Conservation (phyloP, 2,329 filamentous ascomycete species). For the Aspergillus costaricaensis region DNA sequence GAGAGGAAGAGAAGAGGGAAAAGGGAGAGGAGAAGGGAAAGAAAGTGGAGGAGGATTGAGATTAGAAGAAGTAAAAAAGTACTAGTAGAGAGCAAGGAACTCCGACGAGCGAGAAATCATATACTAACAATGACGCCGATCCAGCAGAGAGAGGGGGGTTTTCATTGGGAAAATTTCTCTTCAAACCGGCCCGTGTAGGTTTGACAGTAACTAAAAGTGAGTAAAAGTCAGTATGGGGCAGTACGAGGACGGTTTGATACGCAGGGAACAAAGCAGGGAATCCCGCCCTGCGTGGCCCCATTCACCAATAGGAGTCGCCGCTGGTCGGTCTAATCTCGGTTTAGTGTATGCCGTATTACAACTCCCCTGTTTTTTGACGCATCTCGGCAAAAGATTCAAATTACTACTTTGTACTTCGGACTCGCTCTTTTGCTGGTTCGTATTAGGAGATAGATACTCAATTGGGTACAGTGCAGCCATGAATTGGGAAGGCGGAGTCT, state of each 20-base stretch:
- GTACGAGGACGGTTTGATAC: not conserved
- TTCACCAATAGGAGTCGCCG: not conserved
- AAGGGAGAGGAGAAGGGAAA: slow-evolving; percentile 1
- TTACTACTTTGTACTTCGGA: not conserved
- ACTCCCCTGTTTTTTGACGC: not conserved
- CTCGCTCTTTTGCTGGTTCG: not conserved
- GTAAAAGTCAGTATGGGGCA: not conserved
- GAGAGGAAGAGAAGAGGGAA: not conserved
- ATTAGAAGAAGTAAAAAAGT: not conserved
- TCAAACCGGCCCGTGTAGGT: not conserved
- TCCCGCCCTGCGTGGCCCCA: not conserved
- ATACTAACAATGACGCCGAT: slow-evolving; percentile 8
- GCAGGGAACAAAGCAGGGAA: slow-evolving; percentile 5
- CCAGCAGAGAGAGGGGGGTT: not conserved
- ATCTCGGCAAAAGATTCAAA: not conserved
- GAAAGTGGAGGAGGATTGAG: not conserved
- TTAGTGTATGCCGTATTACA: not conserved
- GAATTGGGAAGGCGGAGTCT: not conserved
- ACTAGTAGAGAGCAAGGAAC: not conserved
- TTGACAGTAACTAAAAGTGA: too few relatives aligned
- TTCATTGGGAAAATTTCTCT: not conserved
- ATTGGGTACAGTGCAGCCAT: not conserved
- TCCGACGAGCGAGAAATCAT: not conserved
- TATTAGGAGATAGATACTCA: too few relatives aligned
- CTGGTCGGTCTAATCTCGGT: not conserved